Conservation (phyloP, 2,329 filamentous ascomycete genomes). For the Torrubiella hemipterigena region DNA sequence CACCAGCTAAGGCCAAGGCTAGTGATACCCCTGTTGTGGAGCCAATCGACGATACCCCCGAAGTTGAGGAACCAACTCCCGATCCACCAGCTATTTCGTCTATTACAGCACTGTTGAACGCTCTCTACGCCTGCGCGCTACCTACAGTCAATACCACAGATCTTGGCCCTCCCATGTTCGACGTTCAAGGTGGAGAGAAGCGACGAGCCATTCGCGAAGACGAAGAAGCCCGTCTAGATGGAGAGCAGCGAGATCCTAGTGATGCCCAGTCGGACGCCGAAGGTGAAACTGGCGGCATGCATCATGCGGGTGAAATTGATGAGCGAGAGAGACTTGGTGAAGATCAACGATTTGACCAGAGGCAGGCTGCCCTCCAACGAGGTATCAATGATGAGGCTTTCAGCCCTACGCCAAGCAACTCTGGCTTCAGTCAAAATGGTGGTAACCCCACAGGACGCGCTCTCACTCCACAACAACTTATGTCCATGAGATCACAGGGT, state of each 20-base stretch:
- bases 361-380: conserved; percentile 69
- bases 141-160: conserved; percentile 12
- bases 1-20: conserved; percentile 8
- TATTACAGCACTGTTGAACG: conserved; percentile 23
- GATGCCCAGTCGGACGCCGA: conserved; percentile 54
- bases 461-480: conserved; percentile 70
- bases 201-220: conserved; percentile 67
- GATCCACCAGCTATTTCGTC: conserved; percentile 6
- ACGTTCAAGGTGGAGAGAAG: conserved; percentile 70
- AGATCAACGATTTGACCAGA: conserved; percentile 40
- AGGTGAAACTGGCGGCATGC: conserved; percentile 66
- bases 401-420: conserved; percentile 33
- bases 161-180: conserved; percentile 60
- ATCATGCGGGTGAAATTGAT: conserved; percentile 86
- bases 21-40: conserved; percentile 1
- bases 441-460: conserved; percentile 51
- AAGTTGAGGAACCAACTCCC: background rate
- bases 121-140: conserved; percentile 24
- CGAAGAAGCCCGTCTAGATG: conserved; percentile 40
- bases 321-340: conserved; percentile 51
- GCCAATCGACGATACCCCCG: conserved; percentile 1
- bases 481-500: conserved; percentile 52
- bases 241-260: conserved; percentile 34
- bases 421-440: conserved; percentile 34
- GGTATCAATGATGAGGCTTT: conserved; percentile 41